Base-by-base conservation (phyloP, 495 filamentous ascomycete species). In the Cudoniella acicularis region DNA sequence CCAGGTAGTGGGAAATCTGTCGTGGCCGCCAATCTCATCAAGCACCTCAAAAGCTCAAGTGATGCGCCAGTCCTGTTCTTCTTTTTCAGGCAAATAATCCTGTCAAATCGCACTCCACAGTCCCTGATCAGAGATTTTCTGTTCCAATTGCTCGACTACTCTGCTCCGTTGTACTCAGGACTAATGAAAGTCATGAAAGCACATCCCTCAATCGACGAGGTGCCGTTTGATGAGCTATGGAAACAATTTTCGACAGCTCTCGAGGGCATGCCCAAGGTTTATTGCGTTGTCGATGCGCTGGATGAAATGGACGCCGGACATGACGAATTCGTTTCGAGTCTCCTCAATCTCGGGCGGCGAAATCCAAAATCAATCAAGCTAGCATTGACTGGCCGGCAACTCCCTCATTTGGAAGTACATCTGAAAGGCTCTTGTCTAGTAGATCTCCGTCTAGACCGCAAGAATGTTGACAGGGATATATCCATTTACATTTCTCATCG, bases 31-130 rank as follows among this genome's bases (percentile, higher is more conserved):
- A 49, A 22, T 21, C 22, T 49, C 10, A 20, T 49, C 6, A 18
- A 23, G 17, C 10, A 49, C 6, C 46, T 49, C 10, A 17, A 22
- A 49, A 3, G 10, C 17, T 10, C 17, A 10, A 20, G 22, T 10
- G 46, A 49, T 21, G 60, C 23, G 8, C 75, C 74, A 0, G 72
- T 78, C 2, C 63, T 81, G 0, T 79, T 66, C 58, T 80, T 83
- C 66, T 83, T 83, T 67, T 79, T 79, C 62, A 72, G 78, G 4
- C 73, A 79, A 50, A 80, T 79, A 56, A 75, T 81, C 55, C 61
- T 67, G 25, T 67, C 73, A 10, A 81, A 81, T 59, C 74, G 74
- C 60, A 61, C 64, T n/a, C 75, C 77, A n/a, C n/a, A n/a, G n/a
- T 60, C 69, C 1, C 61, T 75, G 23, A 47, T 77, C 10, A 70